Base-by-base conservation (phyloP, 1,139 yeast species). In the Zygoascus hellenicus region DNA sequence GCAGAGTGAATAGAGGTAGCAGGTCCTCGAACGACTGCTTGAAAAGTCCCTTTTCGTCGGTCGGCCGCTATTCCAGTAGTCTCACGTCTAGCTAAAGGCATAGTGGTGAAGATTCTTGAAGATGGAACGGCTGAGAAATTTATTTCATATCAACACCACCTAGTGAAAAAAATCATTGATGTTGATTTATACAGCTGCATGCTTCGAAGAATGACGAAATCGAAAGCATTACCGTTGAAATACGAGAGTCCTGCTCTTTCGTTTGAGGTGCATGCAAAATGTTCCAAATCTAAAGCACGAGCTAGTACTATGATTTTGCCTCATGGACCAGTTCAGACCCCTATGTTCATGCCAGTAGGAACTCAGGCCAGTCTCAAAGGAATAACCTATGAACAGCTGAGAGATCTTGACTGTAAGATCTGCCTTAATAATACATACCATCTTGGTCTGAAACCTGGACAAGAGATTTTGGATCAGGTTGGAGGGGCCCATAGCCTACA, bases 311-410 rank as follows among this genome's bases (percentile, higher is more conserved):
- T 70, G 69, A 58, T 56, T 5, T 59, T 70, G 42, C 75, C 75
- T 7, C 75, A 71, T 54, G 75, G 75, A 9, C 52, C 61, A 10
- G 75, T 70, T 2, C 64, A 68, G 42, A 67, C 74, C 2, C 75
- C 75, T 1, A 71, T 70, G 63, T 70, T 70, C 58, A 70, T 70
- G 75, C 75, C 75, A 1, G 75, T 71, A 4, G 75, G 73, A 38
- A 71, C 74, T 14, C 74, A 71, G 58, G 75, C 75, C 4, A 63
- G 74, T 4, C 61, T 70, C 34, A 70, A 70, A 52, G 75, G 75
- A n/a, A 56, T 70, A 31, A 71, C 74, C 2, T 67, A 70, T 9
- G 69, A 69, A 46, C 75, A 70, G 56, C 63, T 70, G 29, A 62
- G 61, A 7, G 62, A 60, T 22, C 59, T 70, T 30, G 72, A 66